Base-by-base conservation (phyloP, 257 asterid genomes). In the Anisodus tanguticus region DNA sequence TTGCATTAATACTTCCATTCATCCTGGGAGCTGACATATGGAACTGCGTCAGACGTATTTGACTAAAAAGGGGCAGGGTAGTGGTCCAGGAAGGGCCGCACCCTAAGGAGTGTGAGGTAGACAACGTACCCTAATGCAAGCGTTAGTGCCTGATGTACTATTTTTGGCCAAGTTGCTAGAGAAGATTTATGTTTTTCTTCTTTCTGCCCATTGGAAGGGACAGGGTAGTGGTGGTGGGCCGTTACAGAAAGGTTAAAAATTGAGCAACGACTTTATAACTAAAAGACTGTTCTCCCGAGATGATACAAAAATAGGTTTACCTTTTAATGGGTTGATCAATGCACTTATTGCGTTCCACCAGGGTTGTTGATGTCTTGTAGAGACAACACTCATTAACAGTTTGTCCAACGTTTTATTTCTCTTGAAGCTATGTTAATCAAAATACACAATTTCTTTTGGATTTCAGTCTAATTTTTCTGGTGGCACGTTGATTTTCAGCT, bases 401-500 rank as follows among this genome's bases (percentile, higher is more conserved):
- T 76, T 76, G 81, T 76, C 15, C 63, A 7, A n/a, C 26, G 22
- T 76, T 53, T 53, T 13, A 35, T 76, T 76, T 51, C 15, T 17
- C 57, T 71, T 43, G 5, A 2, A 71, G 57, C 58, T 71, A 43
- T n/a, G 5, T 43, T 60, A 41, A 12, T 80, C 5, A 47, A 17
- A 19, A 19, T 22, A 26, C 11, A 64, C 15, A 26, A 1, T 60
- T 60, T 81, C n/a, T 26, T 60, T 80, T 37, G 57, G n/a, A 11
- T 45, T 47, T 76, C 43, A 49, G 16, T 49, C 83, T 39, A 66
- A 81, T 5, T 60, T 41, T 81, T 15, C 10, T 45, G 45, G 22
- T 22, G 54, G 47, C 9, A 1, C 45, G 22, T 87, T 86, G 58
- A 83, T 86, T 66, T 82, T 70, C 97, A 96, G 99, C 85, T 35